Evolutionary conservation across 306 rosid species (phyloP), one percentile per base, ranked within the genome.

Genomic region (Prunus padus): DNA sequence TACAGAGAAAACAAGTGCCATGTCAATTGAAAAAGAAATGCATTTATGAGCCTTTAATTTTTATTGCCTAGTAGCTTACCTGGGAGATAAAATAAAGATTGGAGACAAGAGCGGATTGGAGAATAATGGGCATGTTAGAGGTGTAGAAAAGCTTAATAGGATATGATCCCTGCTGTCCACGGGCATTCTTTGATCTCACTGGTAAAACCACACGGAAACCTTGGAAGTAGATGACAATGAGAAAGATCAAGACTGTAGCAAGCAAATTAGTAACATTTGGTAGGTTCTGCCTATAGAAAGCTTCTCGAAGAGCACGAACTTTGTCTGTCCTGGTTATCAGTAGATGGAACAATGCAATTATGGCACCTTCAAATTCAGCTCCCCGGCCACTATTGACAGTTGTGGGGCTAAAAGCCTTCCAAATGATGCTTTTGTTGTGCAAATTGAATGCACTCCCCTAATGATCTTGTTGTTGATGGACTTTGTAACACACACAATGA

Each of bases 41-140:
- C 44, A 52, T 46, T 51, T 72, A 55, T 1, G 33, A 70, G 62
- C 16, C 63, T 1, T 31, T 4, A 52, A 55, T 11, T 33, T 70
- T 31, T 31, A 51, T 1, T 70, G 74, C 22, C 15, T 10, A 12
- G 15, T 11, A 52, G 7, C 25, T 70, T 83, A 93, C 97, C 93
- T 93, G 97, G 40, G 98, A 93, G 89, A 93, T 89, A 79, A 93
- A 93, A 84, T 93, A 93, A 47, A 93, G 93, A 56, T 90, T 93
- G 74, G 97, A 79, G 26, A 91, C 97, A 30, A 93, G 97, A 11
- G 98, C 98, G 73, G 98, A 91, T 71, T 93, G 98, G 28, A 93
- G 96, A 87, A 93, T 93, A 54, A 93, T 93, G 74, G 98, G 98
- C 98, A 93, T 93, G 86, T 93, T 93, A 74, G 96, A 93, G 81